These are phyloP conservation scores for Phyllosticta capitalensis DNA, from an alignment of 2,329 filamentous ascomycete species.

Conservation along the genomic window DNA sequence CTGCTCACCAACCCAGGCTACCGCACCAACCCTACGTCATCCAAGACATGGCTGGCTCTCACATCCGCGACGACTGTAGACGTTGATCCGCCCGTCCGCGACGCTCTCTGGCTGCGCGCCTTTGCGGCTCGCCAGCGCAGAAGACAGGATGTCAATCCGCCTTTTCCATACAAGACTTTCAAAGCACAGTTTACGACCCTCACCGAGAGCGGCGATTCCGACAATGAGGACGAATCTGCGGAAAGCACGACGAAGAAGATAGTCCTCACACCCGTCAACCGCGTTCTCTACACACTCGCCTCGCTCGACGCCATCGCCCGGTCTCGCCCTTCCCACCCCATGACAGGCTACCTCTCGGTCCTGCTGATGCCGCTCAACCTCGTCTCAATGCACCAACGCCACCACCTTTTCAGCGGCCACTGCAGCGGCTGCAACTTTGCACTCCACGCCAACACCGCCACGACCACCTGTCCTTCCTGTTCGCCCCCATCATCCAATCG, in stretches of 20 bases:
- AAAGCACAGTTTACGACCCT: constrained; percentile 12
- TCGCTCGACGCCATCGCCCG: constrained; percentile 35
- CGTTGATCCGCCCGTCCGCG: constrained; percentile 45
- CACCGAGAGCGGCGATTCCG: not conserved
- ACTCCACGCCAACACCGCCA: constrained; percentile 41
- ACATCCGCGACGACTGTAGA: constrained; percentile 42
- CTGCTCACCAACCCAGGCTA: constrained; percentile 40
- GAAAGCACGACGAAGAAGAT: not conserved
- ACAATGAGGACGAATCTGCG: constrained; percentile 15
- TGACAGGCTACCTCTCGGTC: constrained; percentile 37
- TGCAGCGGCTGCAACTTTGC: constrained; percentile 43
- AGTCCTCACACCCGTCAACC: constrained; percentile 12
- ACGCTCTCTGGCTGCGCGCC: constrained; percentile 44
- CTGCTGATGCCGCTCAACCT: constrained; percentile 35
- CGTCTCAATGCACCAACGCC: constrained; percentile 29
- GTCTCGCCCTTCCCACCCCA: constrained; percentile 20
- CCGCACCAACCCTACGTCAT: constrained; percentile 14
- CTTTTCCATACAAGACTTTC: constrained; percentile 27
- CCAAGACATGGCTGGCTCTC: constrained; percentile 19
- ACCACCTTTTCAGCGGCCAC: constrained; percentile 37
- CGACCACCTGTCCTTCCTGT: not conserved
- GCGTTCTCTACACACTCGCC: constrained; percentile 34
- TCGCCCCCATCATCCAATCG: not conserved
- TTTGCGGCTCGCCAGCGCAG: constrained; percentile 40
- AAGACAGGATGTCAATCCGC: constrained; percentile 41